Evolutionary conservation across 2,329 filamentous ascomycete species (phyloP).

Genomic region (Tolypocladium tropicale): DNA sequence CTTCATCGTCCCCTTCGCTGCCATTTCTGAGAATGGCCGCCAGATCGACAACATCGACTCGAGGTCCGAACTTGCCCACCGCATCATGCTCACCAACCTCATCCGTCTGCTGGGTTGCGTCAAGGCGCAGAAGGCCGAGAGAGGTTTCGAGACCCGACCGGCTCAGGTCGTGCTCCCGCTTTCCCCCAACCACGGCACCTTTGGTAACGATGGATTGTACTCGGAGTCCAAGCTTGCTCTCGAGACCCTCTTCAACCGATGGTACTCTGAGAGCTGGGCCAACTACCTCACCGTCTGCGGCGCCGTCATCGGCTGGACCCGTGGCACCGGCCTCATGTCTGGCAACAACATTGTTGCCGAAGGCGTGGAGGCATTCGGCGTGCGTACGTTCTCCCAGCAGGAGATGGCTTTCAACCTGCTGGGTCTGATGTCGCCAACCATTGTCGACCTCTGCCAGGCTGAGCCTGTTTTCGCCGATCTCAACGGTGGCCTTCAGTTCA

Average conservation of each 20-base stretch:
- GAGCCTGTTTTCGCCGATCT: constrained; percentile 96
- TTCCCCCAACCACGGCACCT: constrained; percentile 96
- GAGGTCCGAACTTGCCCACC: constrained; percentile 93
- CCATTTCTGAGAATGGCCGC: constrained; percentile 94
- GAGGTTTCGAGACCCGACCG: constrained; percentile 87
- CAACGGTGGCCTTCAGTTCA: constrained; percentile 95
- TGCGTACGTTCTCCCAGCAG: constrained; percentile 96
- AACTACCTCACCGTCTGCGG: constrained; percentile 98
- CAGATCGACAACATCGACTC: constrained; percentile 96
- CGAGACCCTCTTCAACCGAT: constrained; percentile 96
- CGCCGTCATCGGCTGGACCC: constrained; percentile 97
- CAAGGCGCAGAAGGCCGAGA: constrained; percentile 80
- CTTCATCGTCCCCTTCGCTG: constrained; percentile 90
- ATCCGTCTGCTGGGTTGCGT: constrained; percentile 82
- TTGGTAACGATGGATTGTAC: constrained; percentile 95
- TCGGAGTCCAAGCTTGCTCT: constrained; percentile 95
- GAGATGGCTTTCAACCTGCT: constrained; percentile 99
- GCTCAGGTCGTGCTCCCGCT: constrained; percentile 93
- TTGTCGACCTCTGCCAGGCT: constrained; percentile 90
- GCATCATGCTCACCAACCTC: constrained; percentile 98
- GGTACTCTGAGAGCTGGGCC: constrained; percentile 95
- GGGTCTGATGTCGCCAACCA: constrained; percentile 85
- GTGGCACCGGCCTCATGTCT: constrained; percentile 94
- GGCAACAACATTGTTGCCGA: constrained; percentile 97
- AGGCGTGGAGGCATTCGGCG: constrained; percentile 90